Percentiles rank a stretch among this genome's conserved stretches.
These are phyloP conservation scores for Penicillium sp. DNA, from an alignment of 2,329 filamentous ascomycete species.

Conservation along the genomic window DNA sequence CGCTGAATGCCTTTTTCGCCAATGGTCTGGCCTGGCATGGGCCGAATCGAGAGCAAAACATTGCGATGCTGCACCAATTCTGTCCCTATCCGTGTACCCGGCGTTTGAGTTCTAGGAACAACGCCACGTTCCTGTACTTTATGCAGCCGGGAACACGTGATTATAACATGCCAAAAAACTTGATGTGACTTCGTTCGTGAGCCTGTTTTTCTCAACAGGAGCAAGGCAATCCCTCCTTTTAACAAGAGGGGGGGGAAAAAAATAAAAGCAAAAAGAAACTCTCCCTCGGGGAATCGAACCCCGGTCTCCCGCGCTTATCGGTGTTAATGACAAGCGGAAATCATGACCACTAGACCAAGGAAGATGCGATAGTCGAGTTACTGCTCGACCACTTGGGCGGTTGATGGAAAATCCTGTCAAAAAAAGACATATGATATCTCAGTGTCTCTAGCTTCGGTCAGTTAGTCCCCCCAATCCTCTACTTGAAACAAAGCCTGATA, in stretches of 20 bases:
- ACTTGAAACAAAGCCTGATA: too few relatives aligned
- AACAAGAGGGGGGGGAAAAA: too few relatives aligned
- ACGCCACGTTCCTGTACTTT: neutral
- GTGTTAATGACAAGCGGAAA: slow-evolving; percentile 39
- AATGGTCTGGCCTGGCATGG: neutral
- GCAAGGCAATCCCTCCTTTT: too few relatives aligned
- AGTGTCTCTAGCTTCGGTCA: too few relatives aligned
- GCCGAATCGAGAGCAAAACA: neutral
- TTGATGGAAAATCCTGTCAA: neutral
- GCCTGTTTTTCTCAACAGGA: too few relatives aligned
- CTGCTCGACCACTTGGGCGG: slow-evolving; percentile 13
- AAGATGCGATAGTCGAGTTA: slow-evolving; percentile 6
- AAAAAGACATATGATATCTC: neutral
- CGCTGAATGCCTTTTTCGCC: neutral
- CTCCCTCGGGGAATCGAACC: slow-evolving; percentile 40
- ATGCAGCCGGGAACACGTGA: neutral
- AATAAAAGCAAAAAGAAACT: slow-evolving; percentile 24
- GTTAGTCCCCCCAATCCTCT: too few relatives aligned
- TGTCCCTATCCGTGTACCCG: neutral
- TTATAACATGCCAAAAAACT: too few relatives aligned
- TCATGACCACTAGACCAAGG: slow-evolving; percentile 42
- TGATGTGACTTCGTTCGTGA: too few relatives aligned
- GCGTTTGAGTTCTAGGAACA: neutral
- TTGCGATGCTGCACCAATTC: neutral
- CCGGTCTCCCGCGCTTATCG: slow-evolving; percentile 38